phyloP scores from a whole-genome alignment of 2,329 filamentous ascomycete species.

The Calonectria multiphialidica region DNA sequence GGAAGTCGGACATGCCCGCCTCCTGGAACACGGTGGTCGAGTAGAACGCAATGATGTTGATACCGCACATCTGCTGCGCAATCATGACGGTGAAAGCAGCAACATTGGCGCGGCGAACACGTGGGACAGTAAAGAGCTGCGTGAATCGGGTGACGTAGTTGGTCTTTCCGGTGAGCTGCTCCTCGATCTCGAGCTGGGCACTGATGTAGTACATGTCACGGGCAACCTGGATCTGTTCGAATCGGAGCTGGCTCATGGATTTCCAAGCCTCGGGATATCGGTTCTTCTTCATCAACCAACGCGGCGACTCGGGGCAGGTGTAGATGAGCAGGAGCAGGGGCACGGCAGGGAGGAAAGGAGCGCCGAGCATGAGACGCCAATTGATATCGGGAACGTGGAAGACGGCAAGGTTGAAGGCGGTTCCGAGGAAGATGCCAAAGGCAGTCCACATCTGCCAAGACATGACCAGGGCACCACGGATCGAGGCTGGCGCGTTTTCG shows the following conservation, averaged over 20 bases:
- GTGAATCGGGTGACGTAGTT: conserved; percentile 62
- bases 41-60: conserved; percentile 83
- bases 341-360: conserved; percentile 70
- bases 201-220: conserved; percentile 70
- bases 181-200: conserved; percentile 57
- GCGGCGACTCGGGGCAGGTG: conserved; percentile 73
- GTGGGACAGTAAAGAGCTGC: conserved; percentile 76
- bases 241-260: conserved; percentile 63
- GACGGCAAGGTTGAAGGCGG: conserved; percentile 51
- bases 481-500: conserved; percentile 75
- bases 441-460: conserved; percentile 80
- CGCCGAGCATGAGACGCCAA: conserved; percentile 64
- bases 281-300: conserved; percentile 75
- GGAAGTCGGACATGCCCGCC: conserved; percentile 66
- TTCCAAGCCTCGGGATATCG: conserved; percentile 71
- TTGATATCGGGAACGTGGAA: conserved; percentile 42
- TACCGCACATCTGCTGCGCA: conserved; percentile 76
- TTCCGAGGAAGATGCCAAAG: conserved; percentile 63
- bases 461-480: conserved; percentile 84
- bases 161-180: conserved; percentile 51
- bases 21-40: conserved; percentile 72
- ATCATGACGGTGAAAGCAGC: conserved; percentile 87
- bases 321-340: conserved; percentile 67
- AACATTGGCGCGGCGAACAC: conserved; percentile 77
- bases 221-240: conserved; percentile 67